A percentile compares a stretch with the other conserved stretches of the same genome.
Conservation (phyloP, 2,329 filamentous ascomycete species). For the Zalaria obscura region DNA sequence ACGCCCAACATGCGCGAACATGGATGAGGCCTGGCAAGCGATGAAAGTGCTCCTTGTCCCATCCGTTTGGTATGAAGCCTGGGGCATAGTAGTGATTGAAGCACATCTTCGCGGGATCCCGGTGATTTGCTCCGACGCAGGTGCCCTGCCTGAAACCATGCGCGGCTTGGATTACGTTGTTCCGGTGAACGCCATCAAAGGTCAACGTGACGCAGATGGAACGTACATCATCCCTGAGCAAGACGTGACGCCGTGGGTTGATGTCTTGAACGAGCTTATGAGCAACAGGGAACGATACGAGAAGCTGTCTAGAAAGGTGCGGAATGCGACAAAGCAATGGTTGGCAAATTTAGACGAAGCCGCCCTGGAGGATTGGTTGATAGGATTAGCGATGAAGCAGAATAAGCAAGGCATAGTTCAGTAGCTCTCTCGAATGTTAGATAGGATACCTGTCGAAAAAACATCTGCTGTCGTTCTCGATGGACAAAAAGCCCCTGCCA, state of each 20-base stretch:
- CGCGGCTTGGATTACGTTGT: background rate
- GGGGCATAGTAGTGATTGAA: conserved; percentile 10
- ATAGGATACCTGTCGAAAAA: no score
- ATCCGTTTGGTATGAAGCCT: conserved; percentile 10
- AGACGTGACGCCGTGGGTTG: conserved; percentile 4
- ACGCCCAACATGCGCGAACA: conserved; percentile 3
- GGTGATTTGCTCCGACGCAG: conserved; percentile 9
- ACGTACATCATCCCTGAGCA: conserved; percentile 6
- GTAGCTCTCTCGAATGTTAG: no score
- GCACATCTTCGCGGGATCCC: conserved; percentile 11
- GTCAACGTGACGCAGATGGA: background rate
- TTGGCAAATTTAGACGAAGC: background rate
- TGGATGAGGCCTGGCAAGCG: conserved; percentile 7
- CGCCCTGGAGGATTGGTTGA: background rate
- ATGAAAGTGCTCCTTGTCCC: conserved; percentile 10
- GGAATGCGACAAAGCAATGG: background rate
- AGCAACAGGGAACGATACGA: conserved; percentile 1
- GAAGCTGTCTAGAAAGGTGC: background rate
- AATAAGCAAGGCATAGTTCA: no score
- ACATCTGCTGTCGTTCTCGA: no score
- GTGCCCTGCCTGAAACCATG: conserved; percentile 9
- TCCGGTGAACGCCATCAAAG: conserved; percentile 2
- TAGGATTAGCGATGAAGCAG: no score
- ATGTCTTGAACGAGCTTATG: conserved; percentile 1
- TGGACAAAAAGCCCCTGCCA: no score